Percentiles rank a stretch among this genome's conserved stretches.
These are phyloP conservation scores for Casuarina glauca DNA, from an alignment of 306 rosid species.

Conservation along the genomic window DNA sequence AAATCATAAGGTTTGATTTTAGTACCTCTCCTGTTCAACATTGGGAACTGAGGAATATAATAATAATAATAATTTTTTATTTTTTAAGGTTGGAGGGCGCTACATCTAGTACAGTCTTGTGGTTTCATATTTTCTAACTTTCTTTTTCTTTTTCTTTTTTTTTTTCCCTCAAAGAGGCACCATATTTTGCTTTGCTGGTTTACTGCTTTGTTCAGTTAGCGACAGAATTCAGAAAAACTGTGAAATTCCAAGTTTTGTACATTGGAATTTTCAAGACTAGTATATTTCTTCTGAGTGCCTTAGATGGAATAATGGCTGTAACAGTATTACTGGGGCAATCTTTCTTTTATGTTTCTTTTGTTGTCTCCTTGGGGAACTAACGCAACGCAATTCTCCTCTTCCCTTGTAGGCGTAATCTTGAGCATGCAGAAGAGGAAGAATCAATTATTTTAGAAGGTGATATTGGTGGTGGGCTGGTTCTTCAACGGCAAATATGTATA, in stretches of 20 bases:
- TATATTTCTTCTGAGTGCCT: neutral
- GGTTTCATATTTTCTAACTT: too few relatives aligned
- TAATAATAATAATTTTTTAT: too few relatives aligned
- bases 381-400: slow-evolving; percentile 7
- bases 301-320: neutral
- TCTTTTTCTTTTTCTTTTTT: too few relatives aligned
- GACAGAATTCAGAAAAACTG: neutral
- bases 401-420: slow-evolving; percentile 61
- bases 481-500: slow-evolving; percentile 58
- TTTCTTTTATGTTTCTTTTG: neutral
- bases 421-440: slow-evolving; percentile 69
- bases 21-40: too few relatives aligned
- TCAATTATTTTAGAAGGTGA: slow-evolving; percentile 75
- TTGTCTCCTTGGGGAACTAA: slow-evolving; percentile 12
- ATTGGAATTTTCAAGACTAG: neutral
- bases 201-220: neutral
- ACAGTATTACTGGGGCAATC: neutral
- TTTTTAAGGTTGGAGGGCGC: too few relatives aligned
- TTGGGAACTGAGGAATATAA: too few relatives aligned
- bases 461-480: slow-evolving; percentile 85
- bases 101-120: too few relatives aligned
- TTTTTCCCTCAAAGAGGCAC: neutral
- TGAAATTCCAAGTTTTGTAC: neutral
- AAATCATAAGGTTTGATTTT: too few relatives aligned
- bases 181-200: neutral